Evolutionary conservation across 1,284 basidiomycete genomes (phyloP), one percentile per base, ranked within the genome.

Genomic region (Agaricales sp.): DNA sequence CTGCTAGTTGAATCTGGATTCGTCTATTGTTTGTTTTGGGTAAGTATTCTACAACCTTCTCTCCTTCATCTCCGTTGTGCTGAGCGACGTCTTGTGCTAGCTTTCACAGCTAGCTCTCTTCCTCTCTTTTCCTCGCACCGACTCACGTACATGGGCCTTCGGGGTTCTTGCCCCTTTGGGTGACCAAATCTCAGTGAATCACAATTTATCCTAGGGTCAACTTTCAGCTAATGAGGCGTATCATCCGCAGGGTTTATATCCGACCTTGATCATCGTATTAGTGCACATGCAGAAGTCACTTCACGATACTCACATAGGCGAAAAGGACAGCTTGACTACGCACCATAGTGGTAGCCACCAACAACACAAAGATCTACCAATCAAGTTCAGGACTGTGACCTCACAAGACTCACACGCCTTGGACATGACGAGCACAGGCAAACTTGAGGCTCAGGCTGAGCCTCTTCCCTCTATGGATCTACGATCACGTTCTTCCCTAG

Each of bases 1-100:
- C 46, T 54, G 12, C 49, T 54, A 4, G 46, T 54, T n/a, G 51
- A 54, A 13, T 50, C 43, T 1, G 49, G 53, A 1, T 52, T 54
- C 23, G 37, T 54, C 3, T 52, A 52, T 44, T 47, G 49, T 18
- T 22, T 41, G 18, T 45, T 52, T 35, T 52, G 51, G 53, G 51
- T 52, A 35, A 20, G 14, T 23, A 13, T 18, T 48, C 23, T 47
- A 14, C 16, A n/a, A n/a, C n/a, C n/a, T n/a, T 24, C 12, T 35
- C 20, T 20, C n/a, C 13, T 18, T 3, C 45, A 45, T 18, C 35
- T 45, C 19, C 46, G 43, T 37, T 26, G 51, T 38, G 6, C 18
- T n/a, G n/a, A n/a, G n/a, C n/a, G n/a, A n/a, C 4, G 22, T 11
- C 30, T 35, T 35, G 11, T 16, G 8, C 41, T 19, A 43, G 41